Base-by-base conservation (phyloP, 495 filamentous ascomycete species). In the Neurospora sp. region DNA sequence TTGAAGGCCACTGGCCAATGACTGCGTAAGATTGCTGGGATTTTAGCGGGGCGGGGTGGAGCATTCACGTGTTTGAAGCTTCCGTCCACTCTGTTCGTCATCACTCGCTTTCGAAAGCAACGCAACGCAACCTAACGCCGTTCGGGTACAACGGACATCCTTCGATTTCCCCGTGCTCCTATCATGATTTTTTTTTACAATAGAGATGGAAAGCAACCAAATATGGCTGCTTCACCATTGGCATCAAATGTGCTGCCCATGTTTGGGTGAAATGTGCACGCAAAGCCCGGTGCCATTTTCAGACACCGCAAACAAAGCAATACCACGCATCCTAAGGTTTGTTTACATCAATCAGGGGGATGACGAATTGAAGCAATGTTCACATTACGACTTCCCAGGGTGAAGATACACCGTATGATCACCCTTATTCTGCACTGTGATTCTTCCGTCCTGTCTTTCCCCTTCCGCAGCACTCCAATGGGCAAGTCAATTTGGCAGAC, bases 1-100 rank as follows among this genome's bases (percentile, higher is more conserved):
- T 65, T 65, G 77, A 76, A 73, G 76, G 47, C 22, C 10, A 44
- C 45, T 40, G 68, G 40, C 77, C 75, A 77, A 78, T 77, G 69
- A 74, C 41, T 16, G 39, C 18, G 18, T 14, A 20, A 20, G 2
- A 27, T 27, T 65, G 12, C 35, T 69, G 22, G n/a, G n/a, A 10
- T 39, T 35, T 22, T 35, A 65, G 75, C 72, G 73, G 76, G 73
- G 68, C 16, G 22, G 3, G 27, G 72, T 75, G 76, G 73, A 44
- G 37, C 14, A 69, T 71, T 74, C 76, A 78, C 76, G 75, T 78
- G 76, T 27, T 37, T 18, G 3, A 35, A 65, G 27, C 53, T 35
- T 35, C 53, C 53, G 53, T 65, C 22, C 53, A 61, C 41, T 70
- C 69, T 72, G 61, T 71, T 76, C 70, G 70, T 75, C 73, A 74